These are phyloP conservation scores for Phaeosphaeria sp. DNA, from an alignment of 2,329 filamentous ascomycete species.

Conservation along the genomic window DNA sequence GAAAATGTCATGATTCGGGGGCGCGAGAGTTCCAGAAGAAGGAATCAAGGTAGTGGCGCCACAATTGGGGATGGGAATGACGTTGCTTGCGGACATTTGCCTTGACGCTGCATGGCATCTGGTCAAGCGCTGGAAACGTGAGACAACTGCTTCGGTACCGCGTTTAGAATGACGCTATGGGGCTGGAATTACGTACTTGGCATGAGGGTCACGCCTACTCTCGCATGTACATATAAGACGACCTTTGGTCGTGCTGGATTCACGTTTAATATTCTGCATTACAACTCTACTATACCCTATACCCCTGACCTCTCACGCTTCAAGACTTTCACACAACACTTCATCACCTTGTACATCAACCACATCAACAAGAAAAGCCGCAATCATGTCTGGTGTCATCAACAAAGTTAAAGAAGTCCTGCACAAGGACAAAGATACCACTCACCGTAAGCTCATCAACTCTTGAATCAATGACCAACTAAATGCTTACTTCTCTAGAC, in stretches of 20 bases:
- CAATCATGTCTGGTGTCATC: conserved; percentile 5
- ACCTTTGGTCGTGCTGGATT: not conserved
- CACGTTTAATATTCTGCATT: not conserved
- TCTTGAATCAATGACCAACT: not conserved
- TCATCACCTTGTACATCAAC: not conserved
- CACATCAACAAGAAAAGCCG: not conserved
- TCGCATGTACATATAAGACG: conserved; percentile 2
- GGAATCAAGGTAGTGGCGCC: not conserved
- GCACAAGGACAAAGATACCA: conserved; percentile 2
- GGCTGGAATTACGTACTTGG: not conserved
- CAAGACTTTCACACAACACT: not conserved
- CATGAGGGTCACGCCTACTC: not conserved
- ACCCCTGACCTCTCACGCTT: not conserved
- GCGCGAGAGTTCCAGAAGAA: not conserved
- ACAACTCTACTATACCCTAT: not conserved
- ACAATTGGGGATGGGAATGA: not conserved
- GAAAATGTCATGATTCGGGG: conserved; percentile 1
- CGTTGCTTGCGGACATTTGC: not conserved
- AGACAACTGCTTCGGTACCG: not conserved
- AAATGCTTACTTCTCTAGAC: not conserved
- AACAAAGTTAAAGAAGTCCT: conserved; percentile 5
- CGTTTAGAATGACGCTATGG: not conserved
- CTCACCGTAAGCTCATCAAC: not conserved
- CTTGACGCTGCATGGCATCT: not conserved
- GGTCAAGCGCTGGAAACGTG: not conserved